A percentile compares a stretch with the other conserved stretches of the same genome.
phyloP scores from a whole-genome alignment of 2,329 filamentous ascomycete species.

The Ophiocordyceps camponoti-floridani region DNA sequence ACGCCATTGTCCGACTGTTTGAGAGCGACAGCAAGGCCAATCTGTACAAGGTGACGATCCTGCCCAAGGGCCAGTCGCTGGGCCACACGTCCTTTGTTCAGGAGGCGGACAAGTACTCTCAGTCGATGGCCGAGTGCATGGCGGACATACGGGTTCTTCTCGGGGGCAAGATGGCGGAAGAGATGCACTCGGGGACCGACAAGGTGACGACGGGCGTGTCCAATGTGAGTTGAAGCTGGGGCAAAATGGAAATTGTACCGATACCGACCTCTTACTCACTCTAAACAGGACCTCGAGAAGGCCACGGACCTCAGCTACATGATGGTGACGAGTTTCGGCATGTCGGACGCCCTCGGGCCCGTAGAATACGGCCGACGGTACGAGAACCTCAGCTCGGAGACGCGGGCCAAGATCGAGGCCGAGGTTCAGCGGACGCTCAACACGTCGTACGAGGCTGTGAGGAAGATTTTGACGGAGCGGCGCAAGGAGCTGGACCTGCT shows the following conservation, averaged over 20 bases:
- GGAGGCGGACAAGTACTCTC: constrained; percentile 82
- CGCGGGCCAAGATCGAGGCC: constrained; percentile 68
- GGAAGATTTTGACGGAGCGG: constrained; percentile 51
- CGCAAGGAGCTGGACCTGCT: constrained; percentile 75
- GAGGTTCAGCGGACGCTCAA: constrained; percentile 78
- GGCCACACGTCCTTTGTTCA: constrained; percentile 80
- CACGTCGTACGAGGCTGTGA: constrained; percentile 61
- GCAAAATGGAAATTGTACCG: not conserved
- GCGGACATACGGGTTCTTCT: constrained; percentile 64
- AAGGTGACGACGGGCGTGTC: constrained; percentile 82
- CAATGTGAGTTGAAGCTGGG: constrained; percentile 34
- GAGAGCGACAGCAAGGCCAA: constrained; percentile 52
- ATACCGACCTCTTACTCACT: not conserved
- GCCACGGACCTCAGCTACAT: constrained; percentile 71
- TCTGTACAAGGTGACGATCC: constrained; percentile 93
- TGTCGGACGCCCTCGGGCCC: constrained; percentile 75
- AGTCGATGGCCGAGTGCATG: constrained; percentile 69
- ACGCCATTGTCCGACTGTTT: constrained; percentile 78
- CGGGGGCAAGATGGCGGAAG: constrained; percentile 78
- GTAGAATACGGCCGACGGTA: constrained; percentile 77
- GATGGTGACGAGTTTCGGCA: constrained; percentile 80
- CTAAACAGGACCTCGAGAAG: constrained; percentile 53
- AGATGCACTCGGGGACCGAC: constrained; percentile 80
- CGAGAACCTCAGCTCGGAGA: constrained; percentile 65
- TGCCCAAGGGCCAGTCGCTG: constrained; percentile 72